Conservation (phyloP, 148 eudicot species). For the Vaccinium macrocarpon region DNA sequence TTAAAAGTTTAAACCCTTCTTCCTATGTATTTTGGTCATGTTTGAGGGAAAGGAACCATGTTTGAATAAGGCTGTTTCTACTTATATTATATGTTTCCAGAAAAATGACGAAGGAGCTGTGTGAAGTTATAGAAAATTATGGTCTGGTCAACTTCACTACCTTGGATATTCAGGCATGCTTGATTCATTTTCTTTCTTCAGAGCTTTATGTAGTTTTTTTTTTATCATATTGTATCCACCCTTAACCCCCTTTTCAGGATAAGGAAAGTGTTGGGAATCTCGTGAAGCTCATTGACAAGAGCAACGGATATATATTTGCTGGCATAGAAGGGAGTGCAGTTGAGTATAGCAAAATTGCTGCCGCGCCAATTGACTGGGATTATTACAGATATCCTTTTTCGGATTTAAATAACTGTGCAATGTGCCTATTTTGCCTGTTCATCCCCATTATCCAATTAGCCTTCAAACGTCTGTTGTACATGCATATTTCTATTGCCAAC, state of each 20-base stretch:
- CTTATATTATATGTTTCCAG: conserved; percentile 34
- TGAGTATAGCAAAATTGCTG: conserved; percentile 91
- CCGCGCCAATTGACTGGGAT: conserved; percentile 80
- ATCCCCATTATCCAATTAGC: background rate
- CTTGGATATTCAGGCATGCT: conserved; percentile 80
- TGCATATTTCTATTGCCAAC: background rate
- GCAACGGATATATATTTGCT: conserved; percentile 81
- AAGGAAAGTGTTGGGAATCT: conserved; percentile 93
- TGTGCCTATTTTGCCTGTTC: background rate
- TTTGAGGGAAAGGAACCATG: background rate
- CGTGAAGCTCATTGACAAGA: conserved; percentile 83
- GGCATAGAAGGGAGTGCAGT: conserved; percentile 80
- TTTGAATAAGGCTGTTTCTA: background rate
- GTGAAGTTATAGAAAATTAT: conserved; percentile 72
- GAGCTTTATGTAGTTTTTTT: conserved; percentile 10
- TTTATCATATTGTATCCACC: background rate
- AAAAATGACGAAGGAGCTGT: conserved; percentile 84
- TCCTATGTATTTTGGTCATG: background rate
- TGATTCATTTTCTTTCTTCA: conserved; percentile 4
- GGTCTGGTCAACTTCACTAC: conserved; percentile 82
- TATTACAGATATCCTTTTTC: conserved; percentile 89
- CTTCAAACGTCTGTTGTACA: background rate
- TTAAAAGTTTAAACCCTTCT: conserved; percentile 1
- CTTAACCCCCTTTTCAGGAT: conserved; percentile 47
- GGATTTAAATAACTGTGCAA: background rate